phyloP scores from a whole-genome alignment of 1,284 basidiomycete genomes.

The Dichomitus squalens region DNA sequence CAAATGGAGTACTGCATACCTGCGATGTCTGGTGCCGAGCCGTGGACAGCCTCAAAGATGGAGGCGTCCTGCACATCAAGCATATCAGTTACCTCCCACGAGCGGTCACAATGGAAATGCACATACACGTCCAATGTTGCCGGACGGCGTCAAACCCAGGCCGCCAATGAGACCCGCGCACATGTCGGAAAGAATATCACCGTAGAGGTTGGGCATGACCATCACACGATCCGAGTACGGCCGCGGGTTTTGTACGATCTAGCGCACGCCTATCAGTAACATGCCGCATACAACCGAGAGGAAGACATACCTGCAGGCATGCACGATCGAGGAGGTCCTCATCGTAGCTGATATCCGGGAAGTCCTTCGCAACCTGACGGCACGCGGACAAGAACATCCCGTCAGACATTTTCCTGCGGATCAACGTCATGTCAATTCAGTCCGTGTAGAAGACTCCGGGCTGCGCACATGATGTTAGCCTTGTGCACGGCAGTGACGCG shows the following conservation, averaged over 20 bases:
- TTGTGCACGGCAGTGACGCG: constrained; percentile 99
- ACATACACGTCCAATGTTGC: constrained; percentile 92
- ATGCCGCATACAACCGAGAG: background rate
- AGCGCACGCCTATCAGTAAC: constrained; percentile 7
- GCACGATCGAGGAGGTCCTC: constrained; percentile 98
- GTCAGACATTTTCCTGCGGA: constrained; percentile 94
- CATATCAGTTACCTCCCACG: constrained; percentile 6
- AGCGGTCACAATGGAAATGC: background rate
- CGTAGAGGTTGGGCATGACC: constrained; percentile 99
- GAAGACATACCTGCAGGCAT: constrained; percentile 77
- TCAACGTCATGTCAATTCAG: constrained; percentile 3
- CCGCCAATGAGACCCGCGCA: constrained; percentile 99
- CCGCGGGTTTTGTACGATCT: constrained; percentile 91
- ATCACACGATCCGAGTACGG: constrained; percentile 98
- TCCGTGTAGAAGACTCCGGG: background rate
- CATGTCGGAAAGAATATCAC: constrained; percentile 99
- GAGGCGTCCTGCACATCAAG: constrained; percentile 79
- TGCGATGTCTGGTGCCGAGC: constrained; percentile 89
- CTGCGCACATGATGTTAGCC: constrained; percentile 93
- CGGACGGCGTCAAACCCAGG: constrained; percentile 96
- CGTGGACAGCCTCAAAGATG: constrained; percentile 99
- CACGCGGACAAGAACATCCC: constrained; percentile 99
- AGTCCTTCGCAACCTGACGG: constrained; percentile 95
- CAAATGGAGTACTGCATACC: constrained; percentile 42
- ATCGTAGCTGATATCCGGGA: constrained; percentile 93